Evolutionary conservation across 768 basidiomycete species (phyloP), one percentile per base, ranked within the genome.

Genomic region (Psilocybe cubensis): DNA sequence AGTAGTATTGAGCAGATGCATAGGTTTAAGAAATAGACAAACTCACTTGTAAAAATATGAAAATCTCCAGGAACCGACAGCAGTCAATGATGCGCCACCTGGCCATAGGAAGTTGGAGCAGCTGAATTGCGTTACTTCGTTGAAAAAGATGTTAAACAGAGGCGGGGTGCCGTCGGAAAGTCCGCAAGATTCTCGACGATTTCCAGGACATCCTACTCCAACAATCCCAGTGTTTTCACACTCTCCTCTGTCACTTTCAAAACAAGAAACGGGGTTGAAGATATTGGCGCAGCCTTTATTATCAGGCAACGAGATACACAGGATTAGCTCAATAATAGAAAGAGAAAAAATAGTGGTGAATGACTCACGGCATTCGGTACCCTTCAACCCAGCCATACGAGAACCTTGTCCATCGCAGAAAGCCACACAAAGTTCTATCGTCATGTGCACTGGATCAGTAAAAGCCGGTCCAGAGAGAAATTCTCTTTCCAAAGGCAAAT

Each of bases 21-120:
- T 20, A 4, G 33, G 25, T n/a, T 41, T 47, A 21, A 42, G 40
- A 43, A 40, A 46, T 27, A 56, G 14, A 9, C 40, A 47, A 3
- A 44, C 44, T 11, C 20, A 56, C 55, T 50, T 56, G 31, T 56
- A 56, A 18, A 56, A 56, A 25, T 56, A 56, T 9, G 55, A 56
- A 38, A 56, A 56, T 18, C 55, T 38, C 55, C 55, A 56, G 1
- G 55, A 56, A 18, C 47, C 48, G 24, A 28, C 29, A 23, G 55
- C 44, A 18, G 55, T 56, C 35, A 56, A 25, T 9, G 55, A 25
- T 12, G 55, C 55, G 24, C 55, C 55, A 11, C 55, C 55, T 5
- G 55, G 48, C 55, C 55, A 56, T 2, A 56, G 14, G 17, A 27
- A 18, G 10, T 56, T 27, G 10, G 55, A 56, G 41, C 55, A 56